Conservation (phyloP, 2,329 filamentous ascomycete genomes). For the Colletotrichum chlorophyti region DNA sequence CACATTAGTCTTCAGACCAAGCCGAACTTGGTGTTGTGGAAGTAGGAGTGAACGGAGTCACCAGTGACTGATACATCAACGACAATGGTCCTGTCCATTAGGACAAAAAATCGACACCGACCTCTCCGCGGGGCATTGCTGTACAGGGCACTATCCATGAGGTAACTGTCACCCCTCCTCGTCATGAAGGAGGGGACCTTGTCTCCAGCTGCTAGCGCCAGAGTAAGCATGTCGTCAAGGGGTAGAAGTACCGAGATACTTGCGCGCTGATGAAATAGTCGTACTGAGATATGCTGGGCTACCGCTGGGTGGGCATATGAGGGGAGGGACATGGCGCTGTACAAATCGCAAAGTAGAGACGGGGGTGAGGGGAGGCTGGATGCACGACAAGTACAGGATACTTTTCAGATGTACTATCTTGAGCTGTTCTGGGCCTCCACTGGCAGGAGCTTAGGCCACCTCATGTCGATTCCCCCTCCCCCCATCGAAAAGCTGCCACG, state of each 20-base stretch:
- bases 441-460: conserved; percentile 24
- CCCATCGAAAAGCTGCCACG: conserved; percentile 9
- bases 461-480: too few relatives aligned
- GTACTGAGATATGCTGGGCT: neutral
- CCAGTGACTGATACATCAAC: neutral
- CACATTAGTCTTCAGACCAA: too few relatives aligned
- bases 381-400: neutral
- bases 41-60: neutral
- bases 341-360: neutral
- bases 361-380: conserved; percentile 13
- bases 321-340: neutral
- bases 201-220: conserved; percentile 26
- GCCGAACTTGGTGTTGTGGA: neutral
- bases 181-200: conserved; percentile 26
- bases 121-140: neutral
- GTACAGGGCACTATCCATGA: too few relatives aligned
- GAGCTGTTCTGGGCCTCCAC: conserved; percentile 9
- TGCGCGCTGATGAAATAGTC: neutral
- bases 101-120: too few relatives aligned
- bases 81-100: too few relatives aligned
- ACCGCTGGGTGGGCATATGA: neutral
- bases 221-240: conserved; percentile 5
- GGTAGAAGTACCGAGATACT: conserved; percentile 2
- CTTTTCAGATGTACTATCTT: neutral
- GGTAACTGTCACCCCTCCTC: conserved; percentile 20